Base-by-base conservation (phyloP, 139 green algal genomes). In the Chlamydomonas sp. region DNA sequence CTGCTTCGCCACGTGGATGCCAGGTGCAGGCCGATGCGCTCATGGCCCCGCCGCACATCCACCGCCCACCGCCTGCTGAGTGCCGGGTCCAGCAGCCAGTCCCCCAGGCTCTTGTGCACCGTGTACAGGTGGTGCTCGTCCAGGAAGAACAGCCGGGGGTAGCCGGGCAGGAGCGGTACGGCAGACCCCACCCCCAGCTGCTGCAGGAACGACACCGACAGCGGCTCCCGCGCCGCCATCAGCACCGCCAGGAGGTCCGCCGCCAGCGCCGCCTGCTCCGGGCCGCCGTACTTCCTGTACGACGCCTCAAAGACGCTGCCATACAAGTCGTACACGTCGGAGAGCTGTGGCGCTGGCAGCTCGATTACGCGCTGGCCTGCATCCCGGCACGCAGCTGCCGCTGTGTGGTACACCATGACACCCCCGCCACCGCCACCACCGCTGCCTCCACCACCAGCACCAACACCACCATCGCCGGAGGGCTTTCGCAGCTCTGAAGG, bases 181-280 rank as follows among this genome's bases (percentile, higher is more conserved):
- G 15, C 18, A 0, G 9, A 3, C 3, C 59, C 83, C 62, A 88
- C 17, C 2, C 73, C 73, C 72, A 88, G 78, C 73, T 88, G 72
- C 10, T 88, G 83, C 72, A 88, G 72, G 69, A 81, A 71, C 6
- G 83, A 80, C 57, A 74, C 10, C 14, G 83, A 81, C 61, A 88
- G 69, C 73, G 83, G 83, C 73, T 88, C 83, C 83, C 81, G 59
- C 4, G 72, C 83, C 8, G 69, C 69, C 72, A 88, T 81, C 5
- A 88, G 60, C 72, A 88, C 83, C 72, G 74, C 63, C 64, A 87
- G 9, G 5, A 87, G 49, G 77, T 77, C 72, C n/a, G 7, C n/a
- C n/a, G 60, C 72, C 72, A 61, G 4, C 3, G 9, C 9, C 72
- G 59, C 7, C 72, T 77, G n/a, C 1, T n/a, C 2, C 1, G 31